Conservation (phyloP, 2,329 filamentous ascomycete genomes). For the Stagonosporopsis tanaceti region DNA sequence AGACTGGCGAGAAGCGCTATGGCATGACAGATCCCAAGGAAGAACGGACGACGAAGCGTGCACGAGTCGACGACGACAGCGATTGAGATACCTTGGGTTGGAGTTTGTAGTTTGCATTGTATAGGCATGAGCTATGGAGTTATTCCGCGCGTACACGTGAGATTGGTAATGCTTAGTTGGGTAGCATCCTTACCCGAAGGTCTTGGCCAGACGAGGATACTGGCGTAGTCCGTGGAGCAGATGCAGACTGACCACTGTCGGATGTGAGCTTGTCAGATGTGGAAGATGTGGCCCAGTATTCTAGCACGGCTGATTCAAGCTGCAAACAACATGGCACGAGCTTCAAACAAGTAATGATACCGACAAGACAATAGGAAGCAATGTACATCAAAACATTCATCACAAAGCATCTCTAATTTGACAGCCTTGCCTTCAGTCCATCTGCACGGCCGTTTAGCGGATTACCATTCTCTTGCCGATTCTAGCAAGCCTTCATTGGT, state of each 20-base stretch:
- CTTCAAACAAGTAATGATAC: neutral
- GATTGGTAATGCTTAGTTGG: slow-evolving; percentile 7
- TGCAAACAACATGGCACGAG: neutral
- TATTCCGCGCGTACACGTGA: slow-evolving; percentile 9
- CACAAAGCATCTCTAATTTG: neutral
- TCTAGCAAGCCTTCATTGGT: neutral
- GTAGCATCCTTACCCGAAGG: slow-evolving; percentile 5
- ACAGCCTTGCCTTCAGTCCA: slow-evolving; percentile 1
- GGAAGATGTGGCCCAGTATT: neutral
- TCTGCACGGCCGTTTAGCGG: slow-evolving; percentile 1
- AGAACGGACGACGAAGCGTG: slow-evolving; percentile 69
- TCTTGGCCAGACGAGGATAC: slow-evolving; percentile 8
- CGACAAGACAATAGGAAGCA: neutral
- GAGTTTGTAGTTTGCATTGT: slow-evolving; percentile 2
- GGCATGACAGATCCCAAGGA: slow-evolving; percentile 71
- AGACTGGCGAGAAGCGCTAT: slow-evolving; percentile 73
- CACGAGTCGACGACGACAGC: slow-evolving; percentile 76
- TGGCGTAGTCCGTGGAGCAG: slow-evolving; percentile 8
- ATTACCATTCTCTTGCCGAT: slow-evolving; percentile 11
- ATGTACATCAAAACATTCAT: neutral
- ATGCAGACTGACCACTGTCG: slow-evolving; percentile 3
- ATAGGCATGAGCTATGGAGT: slow-evolving; percentile 6
- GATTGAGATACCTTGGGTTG: slow-evolving; percentile 26
- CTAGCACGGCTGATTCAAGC: neutral
- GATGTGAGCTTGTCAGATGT: slow-evolving; percentile 6